A percentile compares a stretch with the other conserved stretches of the same genome.
phyloP scores from a whole-genome alignment of 306 rosid species.

The Mimosa bimucronata region DNA sequence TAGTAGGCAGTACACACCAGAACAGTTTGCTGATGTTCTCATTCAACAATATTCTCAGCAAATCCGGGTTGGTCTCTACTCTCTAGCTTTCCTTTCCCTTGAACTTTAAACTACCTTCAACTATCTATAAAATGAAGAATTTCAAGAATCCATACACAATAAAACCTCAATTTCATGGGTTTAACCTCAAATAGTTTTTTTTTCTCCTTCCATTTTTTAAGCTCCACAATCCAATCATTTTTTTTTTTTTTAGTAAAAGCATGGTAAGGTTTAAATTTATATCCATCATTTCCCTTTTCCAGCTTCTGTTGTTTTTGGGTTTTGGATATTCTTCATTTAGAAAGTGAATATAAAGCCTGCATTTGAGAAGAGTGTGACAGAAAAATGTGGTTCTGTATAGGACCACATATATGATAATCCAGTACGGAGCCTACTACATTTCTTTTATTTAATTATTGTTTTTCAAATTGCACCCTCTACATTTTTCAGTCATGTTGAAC shows the following conservation, averaged over 20 bases:
- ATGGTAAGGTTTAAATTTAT: background rate
- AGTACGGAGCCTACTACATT: background rate
- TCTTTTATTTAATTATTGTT: background rate
- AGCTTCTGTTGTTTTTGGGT: background rate
- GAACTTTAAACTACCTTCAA: background rate
- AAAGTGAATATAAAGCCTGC: background rate
- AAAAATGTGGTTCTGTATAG: background rate
- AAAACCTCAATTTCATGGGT: background rate
- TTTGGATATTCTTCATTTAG: background rate
- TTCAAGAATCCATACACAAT: background rate
- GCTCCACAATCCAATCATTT: background rate
- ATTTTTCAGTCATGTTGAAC: background rate
- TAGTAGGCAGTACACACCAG: conserved; percentile 60
- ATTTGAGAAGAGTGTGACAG: background rate
- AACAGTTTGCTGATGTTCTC: conserved; percentile 69
- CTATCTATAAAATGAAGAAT: background rate
- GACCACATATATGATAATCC: background rate
- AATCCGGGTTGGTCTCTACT: conserved; percentile 47
- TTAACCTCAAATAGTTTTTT: background rate
- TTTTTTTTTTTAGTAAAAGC: background rate
- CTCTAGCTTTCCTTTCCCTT: background rate
- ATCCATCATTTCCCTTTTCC: background rate
- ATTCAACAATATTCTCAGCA: conserved; percentile 59
- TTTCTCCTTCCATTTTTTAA: background rate
- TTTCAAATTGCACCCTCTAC: background rate